Evolutionary conservation across 2,329 filamentous ascomycete species (phyloP), one percentile per base, ranked within the genome.

Genomic region (Penicillium sp.): DNA sequence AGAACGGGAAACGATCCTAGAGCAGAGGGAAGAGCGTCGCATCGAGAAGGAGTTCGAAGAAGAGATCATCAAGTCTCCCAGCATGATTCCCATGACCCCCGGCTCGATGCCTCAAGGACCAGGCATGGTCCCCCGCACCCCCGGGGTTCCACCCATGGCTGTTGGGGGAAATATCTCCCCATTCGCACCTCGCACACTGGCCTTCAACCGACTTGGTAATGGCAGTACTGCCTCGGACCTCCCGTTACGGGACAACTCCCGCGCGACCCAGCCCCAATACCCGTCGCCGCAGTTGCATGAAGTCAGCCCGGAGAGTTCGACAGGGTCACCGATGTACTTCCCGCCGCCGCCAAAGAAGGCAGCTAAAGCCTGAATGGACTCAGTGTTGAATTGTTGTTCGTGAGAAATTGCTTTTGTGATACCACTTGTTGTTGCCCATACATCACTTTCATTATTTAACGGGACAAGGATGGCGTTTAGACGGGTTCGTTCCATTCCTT

Each of bases 281-380:
- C 66, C 62, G 17, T 62, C 64, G 23, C 66, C 61, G 54, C 64
- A 60, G 53, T 64, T 62, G 33, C 41, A 57, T 53, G 66, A 68
- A 29, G 56, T 41, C 21, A 53, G 49, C 51, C 41, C 53, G 58
- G 45, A 49, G 55, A 49, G 48, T 31, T 12, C 43, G 6, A 21
- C 41, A 49, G 55, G 49, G n/a, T 62, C 60, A 36, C 61, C 59
- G 29, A 75, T 76, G 61, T 78, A 78, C 58, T 79, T 79, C 66
- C 76, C 76, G 9, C 77, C 77, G 21, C 76, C 77, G 10, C 76
- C 76, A 12, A 77, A 75, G 60, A 76, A 76, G 63, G 70, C 73
- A 15, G 45, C 54, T 7, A 74, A 68, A 43, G 60, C 57, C n/a
- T 71, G 48, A 68, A 27, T 45, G 53, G 25, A 9, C 7, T 41